Evolutionary conservation across 768 basidiomycete species (phyloP), one percentile per base, ranked within the genome.

Genomic region (Russula foetens): DNA sequence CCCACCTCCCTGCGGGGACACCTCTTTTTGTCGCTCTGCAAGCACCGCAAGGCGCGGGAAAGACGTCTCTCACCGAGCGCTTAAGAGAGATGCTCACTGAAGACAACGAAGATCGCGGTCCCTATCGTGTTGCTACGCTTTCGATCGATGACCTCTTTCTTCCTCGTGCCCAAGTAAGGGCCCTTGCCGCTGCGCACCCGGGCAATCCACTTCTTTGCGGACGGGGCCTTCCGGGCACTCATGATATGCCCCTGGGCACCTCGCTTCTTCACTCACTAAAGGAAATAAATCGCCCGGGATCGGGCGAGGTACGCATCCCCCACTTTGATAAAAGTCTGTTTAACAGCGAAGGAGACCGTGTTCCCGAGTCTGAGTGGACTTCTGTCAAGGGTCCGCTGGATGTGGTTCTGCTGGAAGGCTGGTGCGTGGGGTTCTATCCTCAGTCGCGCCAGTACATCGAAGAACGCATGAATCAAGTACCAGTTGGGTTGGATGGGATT

Each of bases 21-120:
- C 93, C 95, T 3, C 75, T 97, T 17, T 88, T 97, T 62, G 83
- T 95, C 14, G 93, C 85, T 2, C 69, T 97, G 17, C 95, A 97
- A 74, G 95, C 94, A 0, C 93, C 95, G 0, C 95, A 98, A 72
- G 95, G 95, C 12, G 89, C 88, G 54, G 94, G 95, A 38, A 98
- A 98, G 76, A 88, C 93, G 0, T 92, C 81, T 69, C 77, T 92
- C 28, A 84, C 90, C 5, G 76, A 78, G 6, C 79, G 76, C 29
- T 76, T 95, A 28, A 70, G 79, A 67, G 62, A 68, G 12, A 47
- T 54, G 12, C 69, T 74, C n/a, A 51, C 75, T 24, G 21, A 35
- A 2, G 39, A 14, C 48, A 70, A 73, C 24, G 67, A 77, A 5
- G 83, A 81, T 3, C 71, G 82, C 59, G 69, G 74, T 4, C 19